Base-by-base conservation (phyloP, 2,329 filamentous ascomycete genomes). In the Sphaerulina musiva region DNA sequence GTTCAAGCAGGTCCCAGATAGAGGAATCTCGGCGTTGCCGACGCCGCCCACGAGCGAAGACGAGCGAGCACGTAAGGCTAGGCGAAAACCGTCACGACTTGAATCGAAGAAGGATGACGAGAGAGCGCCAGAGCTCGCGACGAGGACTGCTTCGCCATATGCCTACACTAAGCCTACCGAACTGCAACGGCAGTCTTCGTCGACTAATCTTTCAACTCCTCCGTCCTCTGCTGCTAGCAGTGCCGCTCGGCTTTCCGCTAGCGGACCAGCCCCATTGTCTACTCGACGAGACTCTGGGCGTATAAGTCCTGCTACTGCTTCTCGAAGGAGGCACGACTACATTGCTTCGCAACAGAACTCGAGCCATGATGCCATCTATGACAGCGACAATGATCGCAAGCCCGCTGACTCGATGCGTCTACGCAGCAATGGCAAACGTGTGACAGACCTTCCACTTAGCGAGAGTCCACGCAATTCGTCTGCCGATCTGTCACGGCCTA, bases 71-170 rank as follows among this genome's bases (percentile, higher is more conserved):
- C 60, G 63, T 10, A 64, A 63, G 50, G 61, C 63, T 11, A 59
- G 59, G 48, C 60, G 64, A 10, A 59, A 61, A 40, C 64, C 66
- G n/a, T 67, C 65, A 12, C 64, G 59, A 44, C 57, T 68, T 12
- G 57, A 71, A 46, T 73, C 72, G 6, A 60, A 69, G 41, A 67
- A 72, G 23, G 29, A 63, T 9, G 64, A 67, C 7, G 65, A 72
- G 41, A 26, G 39, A 23, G 67, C 71, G 23, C 72, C 73, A 6
- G 64, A 76, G 34, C 64, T 74, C 49, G 64, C 67, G 2, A 67
- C 68, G 48, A 69, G 76, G 40, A 69, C 70, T 12, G 70, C 73
- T 7, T 75, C 74, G 7, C 75, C 74, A 1, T 78, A 78, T 60
- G 68, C 73, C 1, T 76, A 69, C 57, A 72, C 70, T 6, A 72